These are phyloP conservation scores for Trypanosoma lewisi DNA, from an alignment of 208 protist species.

Conservation along the genomic window DNA sequence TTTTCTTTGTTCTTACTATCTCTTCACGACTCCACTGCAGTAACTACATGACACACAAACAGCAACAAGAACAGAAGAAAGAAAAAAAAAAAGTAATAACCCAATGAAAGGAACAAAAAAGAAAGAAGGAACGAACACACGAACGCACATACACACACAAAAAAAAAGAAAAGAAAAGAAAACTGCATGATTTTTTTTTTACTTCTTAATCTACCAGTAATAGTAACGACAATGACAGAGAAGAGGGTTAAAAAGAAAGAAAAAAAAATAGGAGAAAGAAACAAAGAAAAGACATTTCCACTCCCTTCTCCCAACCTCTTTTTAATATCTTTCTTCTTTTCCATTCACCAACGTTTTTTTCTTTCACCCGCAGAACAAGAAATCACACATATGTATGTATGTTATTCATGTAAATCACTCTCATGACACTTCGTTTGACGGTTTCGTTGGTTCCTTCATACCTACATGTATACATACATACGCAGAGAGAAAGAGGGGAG, in stretches of 20 bases:
- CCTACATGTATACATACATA: too few species aligned
- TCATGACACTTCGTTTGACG: too few species aligned
- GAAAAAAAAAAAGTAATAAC: conserved; percentile 1
- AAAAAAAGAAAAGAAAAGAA: conserved; percentile 10
- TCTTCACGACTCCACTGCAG: too few species aligned
- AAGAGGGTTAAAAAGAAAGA: neutral
- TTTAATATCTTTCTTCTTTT: neutral
- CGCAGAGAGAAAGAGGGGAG: too few species aligned
- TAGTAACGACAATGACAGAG: neutral
- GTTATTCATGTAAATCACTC: too few species aligned
- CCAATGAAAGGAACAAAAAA: neutral
- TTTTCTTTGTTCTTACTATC: too few species aligned
- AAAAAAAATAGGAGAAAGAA: conserved; percentile 1
- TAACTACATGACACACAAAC: neutral
- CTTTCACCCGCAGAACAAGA: too few species aligned
- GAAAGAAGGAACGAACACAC: neutral
- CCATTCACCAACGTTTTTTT: too few species aligned
- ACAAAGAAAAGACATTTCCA: neutral
- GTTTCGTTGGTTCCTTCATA: too few species aligned
- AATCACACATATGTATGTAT: too few species aligned
- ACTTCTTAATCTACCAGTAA: neutral
- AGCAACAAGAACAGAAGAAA: neutral
- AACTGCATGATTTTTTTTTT: neutral
- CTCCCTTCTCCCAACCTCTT: neutral
- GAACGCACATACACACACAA: neutral